Base-by-base conservation (phyloP, 495 filamentous ascomycete genomes). In the Friedmanniomyces simplex region DNA sequence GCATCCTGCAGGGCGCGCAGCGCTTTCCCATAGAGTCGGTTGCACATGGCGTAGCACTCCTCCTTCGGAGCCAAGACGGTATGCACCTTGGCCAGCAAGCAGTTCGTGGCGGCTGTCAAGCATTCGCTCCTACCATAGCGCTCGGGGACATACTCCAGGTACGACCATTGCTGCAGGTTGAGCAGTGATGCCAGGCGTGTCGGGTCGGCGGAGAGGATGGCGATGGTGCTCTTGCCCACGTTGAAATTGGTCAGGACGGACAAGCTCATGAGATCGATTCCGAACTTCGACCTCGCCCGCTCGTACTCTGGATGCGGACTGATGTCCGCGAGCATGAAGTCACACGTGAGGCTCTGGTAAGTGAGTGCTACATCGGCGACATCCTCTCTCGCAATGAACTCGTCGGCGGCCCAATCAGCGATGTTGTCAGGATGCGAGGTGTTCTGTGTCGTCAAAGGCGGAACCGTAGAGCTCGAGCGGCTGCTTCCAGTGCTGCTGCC, bases 1-100 rank as follows among this genome's bases (percentile, higher is more conserved):
- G 66, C 66, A 16, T 55, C 41, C 42, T 67, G 66, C 30, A 67
- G 57, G n/a, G 53, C 57, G n/a, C 54, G 54, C 6, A 68, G 50
- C 0, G 66, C 66, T 25, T 63, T 65, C 13, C 55, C 56, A 50
- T 68, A 68, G 14, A 61, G 50, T 24, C 49, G 22, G 22, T 48
- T 54, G 39, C 20, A 50, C 16, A 55, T 30, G 12, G 28, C 45
- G n/a, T 41, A 26, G 34, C 39, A 36, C 21, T 52, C 41, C 13
- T 48, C 37, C 1, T 54, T 30, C 0, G 59, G 59, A 2, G 46
- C 48, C 13, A 62, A 49, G 7, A 52, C 37, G 11, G 28, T 49
- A 16, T 50, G 55, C 3, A 52, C 59, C 22, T 50, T 62, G n/a
- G 59, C 59, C 7, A 62, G 41, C 4, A 62, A 39, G 30, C 50